phyloP scores from a whole-genome alignment of 73 alveolate genomes.

The Paramecium pentaurelia region DNA sequence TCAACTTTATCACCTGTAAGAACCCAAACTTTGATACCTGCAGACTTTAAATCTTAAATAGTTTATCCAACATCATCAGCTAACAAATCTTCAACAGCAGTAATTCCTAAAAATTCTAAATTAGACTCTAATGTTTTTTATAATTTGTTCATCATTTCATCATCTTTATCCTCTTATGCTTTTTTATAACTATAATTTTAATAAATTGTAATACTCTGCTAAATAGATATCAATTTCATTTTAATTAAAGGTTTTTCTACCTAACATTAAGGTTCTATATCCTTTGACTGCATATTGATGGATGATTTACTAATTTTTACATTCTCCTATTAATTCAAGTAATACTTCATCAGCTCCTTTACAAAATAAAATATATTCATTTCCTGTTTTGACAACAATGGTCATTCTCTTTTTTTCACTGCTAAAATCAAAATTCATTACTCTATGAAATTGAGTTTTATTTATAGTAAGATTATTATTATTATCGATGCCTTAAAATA shows the following conservation, averaged over 20 bases:
- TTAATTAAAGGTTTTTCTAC: constrained; percentile 61
- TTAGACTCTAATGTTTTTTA: constrained; percentile 83
- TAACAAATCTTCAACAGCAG: constrained; percentile 91
- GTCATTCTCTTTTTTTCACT: constrained; percentile 82
- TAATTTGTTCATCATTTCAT: constrained; percentile 74
- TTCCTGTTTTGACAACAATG: constrained; percentile 65
- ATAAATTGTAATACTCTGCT: not conserved
- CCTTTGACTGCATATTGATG: constrained; percentile 53
- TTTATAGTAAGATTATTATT: constrained; percentile 63
- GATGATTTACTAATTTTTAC: not conserved
- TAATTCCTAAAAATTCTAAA: constrained; percentile 86
- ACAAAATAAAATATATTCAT: constrained; percentile 76
- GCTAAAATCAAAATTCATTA: constrained; percentile 60
- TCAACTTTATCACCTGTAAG: constrained; percentile 97
- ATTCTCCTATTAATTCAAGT: constrained; percentile 59
- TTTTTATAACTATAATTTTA: not conserved
- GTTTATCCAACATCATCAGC: constrained; percentile 91
- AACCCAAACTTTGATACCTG: constrained; percentile 94
- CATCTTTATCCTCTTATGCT: constrained; percentile 63
- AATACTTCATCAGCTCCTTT: constrained; percentile 92
- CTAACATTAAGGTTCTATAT: constrained; percentile 69
- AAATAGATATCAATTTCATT: constrained; percentile 17
- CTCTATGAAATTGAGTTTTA: constrained; percentile 34
- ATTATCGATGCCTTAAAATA: constrained; percentile 69
- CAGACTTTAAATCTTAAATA: constrained; percentile 68